Conservation (phyloP, 768 basidiomycete genomes). For the Rickenella mellea region DNA sequence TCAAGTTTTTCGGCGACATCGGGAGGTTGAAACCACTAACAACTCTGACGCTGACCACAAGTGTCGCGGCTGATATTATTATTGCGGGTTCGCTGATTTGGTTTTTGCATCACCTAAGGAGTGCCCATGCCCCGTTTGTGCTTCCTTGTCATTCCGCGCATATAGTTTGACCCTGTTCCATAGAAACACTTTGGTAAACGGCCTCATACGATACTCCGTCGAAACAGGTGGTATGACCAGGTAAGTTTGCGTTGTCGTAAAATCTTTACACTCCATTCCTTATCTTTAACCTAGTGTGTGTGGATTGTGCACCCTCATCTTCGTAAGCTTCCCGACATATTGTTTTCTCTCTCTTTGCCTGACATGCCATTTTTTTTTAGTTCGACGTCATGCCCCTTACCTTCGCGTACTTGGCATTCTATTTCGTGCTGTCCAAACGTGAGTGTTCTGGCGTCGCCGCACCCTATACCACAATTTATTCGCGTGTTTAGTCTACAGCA, state of each 20-base stretch:
- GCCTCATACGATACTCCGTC: constrained; percentile 47
- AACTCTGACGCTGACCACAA: constrained; percentile 36
- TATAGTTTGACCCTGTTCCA: constrained; percentile 18
- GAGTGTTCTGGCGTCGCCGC: constrained; percentile 15
- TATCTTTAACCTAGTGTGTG: constrained; percentile 18
- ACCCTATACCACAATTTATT: constrained; percentile 1
- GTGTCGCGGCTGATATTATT: constrained; percentile 39
- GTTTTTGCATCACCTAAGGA: constrained; percentile 45
- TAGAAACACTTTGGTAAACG: constrained; percentile 47
- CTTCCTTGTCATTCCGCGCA: background rate
- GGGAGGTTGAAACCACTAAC: constrained; percentile 40
- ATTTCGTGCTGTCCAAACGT: constrained; percentile 63
- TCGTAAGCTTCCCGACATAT: constrained; percentile 29
- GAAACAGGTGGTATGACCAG: constrained; percentile 58
- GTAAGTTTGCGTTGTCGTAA: constrained; percentile 22
- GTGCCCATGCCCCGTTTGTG: constrained; percentile 25
- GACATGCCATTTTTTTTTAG: constrained; percentile 20
- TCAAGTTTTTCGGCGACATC: constrained; percentile 33
- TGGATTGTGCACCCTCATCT: constrained; percentile 39
- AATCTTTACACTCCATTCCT: background rate
- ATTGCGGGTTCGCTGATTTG: constrained; percentile 44
- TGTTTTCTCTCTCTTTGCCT: background rate
- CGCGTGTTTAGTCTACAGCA: constrained; percentile 41
- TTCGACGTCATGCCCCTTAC: constrained; percentile 46
- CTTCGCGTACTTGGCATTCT: constrained; percentile 50